Percentiles rank a stretch among this genome's conserved stretches.
These are phyloP conservation scores for Liquidambar formosana DNA, from an alignment of 164 flowering plant genomes.

Conservation along the genomic window DNA sequence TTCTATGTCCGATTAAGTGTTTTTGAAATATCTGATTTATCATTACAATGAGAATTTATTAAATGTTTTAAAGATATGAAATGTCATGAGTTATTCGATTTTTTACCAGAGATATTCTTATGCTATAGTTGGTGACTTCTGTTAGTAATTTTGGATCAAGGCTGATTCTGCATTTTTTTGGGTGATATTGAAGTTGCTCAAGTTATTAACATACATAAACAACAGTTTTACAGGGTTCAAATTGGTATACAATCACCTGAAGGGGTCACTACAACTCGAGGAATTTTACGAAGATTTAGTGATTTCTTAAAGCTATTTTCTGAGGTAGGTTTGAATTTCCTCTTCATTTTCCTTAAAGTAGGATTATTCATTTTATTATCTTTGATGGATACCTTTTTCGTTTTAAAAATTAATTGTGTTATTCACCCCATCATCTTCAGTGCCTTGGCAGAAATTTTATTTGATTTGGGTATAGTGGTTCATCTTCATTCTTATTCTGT, in stretches of 20 bases:
- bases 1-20: no score
- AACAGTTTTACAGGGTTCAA: conserved; percentile 96
- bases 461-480: background rate
- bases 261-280: conserved; percentile 63
- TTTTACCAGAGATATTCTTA: background rate
- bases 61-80: no score
- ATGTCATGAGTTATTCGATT: no score
- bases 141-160: background rate
- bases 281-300: conserved; percentile 75
- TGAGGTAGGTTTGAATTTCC: conserved; percentile 57
- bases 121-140: background rate
- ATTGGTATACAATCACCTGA: conserved; percentile 92
- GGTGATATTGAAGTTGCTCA: background rate
- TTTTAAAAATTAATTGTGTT: background rate
- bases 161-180: no score
- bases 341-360: background rate
- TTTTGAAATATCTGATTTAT: no score
- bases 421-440: background rate
- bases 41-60: no score
- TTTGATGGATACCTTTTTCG: no score
- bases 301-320: conserved; percentile 76
- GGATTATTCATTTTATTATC: background rate
- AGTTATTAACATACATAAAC: conserved; percentile 30
- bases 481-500: background rate
- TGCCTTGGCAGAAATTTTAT: background rate